phyloP scores from a whole-genome alignment of 2,329 filamentous ascomycete genomes.

The Trichoderma koningii region DNA sequence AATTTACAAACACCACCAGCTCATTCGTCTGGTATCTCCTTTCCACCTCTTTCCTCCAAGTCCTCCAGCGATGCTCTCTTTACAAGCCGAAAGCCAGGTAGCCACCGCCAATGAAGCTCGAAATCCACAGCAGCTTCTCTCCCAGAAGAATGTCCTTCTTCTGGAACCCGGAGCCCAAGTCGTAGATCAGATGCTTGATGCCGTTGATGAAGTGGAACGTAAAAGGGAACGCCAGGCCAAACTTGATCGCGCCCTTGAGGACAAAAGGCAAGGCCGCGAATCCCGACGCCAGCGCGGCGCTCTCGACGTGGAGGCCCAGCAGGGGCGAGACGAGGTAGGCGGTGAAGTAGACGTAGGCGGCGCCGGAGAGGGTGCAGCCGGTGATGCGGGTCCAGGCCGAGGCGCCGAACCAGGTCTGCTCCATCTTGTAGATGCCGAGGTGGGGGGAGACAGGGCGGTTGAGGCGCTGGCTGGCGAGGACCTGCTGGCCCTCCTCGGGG shows the following conservation, averaged over 20 bases:
- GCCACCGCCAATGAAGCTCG: slow-evolving; percentile 46
- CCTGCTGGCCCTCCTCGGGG: slow-evolving; percentile 54
- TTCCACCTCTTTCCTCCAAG: not conserved
- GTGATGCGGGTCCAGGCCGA: slow-evolving; percentile 79
- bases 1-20: slow-evolving; percentile 12
- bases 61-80: slow-evolving; percentile 24
- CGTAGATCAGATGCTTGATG: slow-evolving; percentile 56
- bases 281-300: slow-evolving; percentile 59
- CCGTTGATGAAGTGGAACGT: slow-evolving; percentile 60
- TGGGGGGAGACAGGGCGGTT: slow-evolving; percentile 83
- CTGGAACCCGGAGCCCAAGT: slow-evolving; percentile 54
- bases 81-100: slow-evolving; percentile 54
- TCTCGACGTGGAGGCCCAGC: slow-evolving; percentile 65
- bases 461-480: slow-evolving; percentile 80
- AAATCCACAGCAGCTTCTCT: slow-evolving; percentile 53
- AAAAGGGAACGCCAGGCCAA: slow-evolving; percentile 61
- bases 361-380: slow-evolving; percentile 70
- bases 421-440: slow-evolving; percentile 79
- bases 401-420: slow-evolving; percentile 81
- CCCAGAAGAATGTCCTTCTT: slow-evolving; percentile 50
- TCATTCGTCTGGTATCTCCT: not conserved
- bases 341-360: slow-evolving; percentile 76
- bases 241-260: slow-evolving; percentile 60
- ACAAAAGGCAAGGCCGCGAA: slow-evolving; percentile 61
- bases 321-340: slow-evolving; percentile 80